Percentiles rank a stretch among this genome's conserved stretches.
phyloP scores from a whole-genome alignment of 805 yeast genomes.

The Schwanniomyces vanrijiae region DNA sequence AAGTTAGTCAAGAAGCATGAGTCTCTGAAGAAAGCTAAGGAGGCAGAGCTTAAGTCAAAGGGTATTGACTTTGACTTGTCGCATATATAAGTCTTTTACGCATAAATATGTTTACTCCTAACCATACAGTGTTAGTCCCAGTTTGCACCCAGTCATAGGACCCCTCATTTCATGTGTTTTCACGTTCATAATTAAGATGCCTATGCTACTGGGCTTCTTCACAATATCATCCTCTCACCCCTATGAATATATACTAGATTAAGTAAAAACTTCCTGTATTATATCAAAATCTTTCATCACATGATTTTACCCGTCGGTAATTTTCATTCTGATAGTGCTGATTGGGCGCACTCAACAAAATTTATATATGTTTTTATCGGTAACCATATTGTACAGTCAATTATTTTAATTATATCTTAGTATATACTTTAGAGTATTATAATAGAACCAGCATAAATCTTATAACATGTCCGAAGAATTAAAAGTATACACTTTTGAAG shows the following conservation, averaged over 20 bases:
- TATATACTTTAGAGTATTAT: neutral
- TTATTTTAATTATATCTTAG: neutral
- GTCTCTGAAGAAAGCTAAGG: slow-evolving; percentile 42
- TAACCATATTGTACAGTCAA: neutral
- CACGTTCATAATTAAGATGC: neutral
- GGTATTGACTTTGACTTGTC: slow-evolving; percentile 56
- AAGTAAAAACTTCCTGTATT: slow-evolving; percentile 1
- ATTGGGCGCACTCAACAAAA: slow-evolving; percentile 3
- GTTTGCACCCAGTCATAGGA: neutral
- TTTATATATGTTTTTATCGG: neutral
- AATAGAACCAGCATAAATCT: neutral
- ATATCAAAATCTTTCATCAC: neutral
- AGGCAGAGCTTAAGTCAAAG: slow-evolving; percentile 47
- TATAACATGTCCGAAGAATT: slow-evolving; percentile 3
- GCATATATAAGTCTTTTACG: slow-evolving; percentile 11
- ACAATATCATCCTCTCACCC: neutral
- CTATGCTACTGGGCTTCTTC: neutral
- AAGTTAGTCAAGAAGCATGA: slow-evolving; percentile 48
- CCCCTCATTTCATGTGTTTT: neutral
- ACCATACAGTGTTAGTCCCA: neutral
- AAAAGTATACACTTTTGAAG: slow-evolving; percentile 50
- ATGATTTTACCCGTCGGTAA: neutral
- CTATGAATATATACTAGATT: slow-evolving; percentile 1
- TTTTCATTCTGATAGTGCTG: neutral
- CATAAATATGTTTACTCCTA: neutral